Percentiles rank a stretch among this genome's conserved stretches.
Evolutionary conservation across 179 eudicot species (phyloP).

Genomic region (Heliamphora pulchella): DNA sequence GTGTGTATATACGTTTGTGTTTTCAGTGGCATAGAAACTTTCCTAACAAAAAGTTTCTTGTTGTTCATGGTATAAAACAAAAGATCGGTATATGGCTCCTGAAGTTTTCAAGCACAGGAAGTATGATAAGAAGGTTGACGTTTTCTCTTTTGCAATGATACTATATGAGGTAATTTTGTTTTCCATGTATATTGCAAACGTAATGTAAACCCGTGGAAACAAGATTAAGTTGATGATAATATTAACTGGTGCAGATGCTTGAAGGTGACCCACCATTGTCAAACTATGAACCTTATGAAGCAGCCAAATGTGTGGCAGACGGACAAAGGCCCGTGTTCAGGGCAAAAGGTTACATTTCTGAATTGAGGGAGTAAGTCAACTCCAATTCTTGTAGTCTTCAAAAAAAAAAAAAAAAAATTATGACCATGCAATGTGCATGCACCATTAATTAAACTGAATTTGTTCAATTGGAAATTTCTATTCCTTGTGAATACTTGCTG

Average conservation of each 20-base stretch:
- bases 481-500: background rate
- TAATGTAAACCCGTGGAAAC: conserved; percentile 5
- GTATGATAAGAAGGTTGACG: conserved; percentile 96
- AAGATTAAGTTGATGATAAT: conserved; percentile 13
- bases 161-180: conserved; percentile 70
- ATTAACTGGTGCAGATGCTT: conserved; percentile 56
- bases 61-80: conserved; percentile 20
- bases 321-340: conserved; percentile 78
- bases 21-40: conserved; percentile 15
- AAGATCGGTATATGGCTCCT: conserved; percentile 99
- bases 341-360: conserved; percentile 59
- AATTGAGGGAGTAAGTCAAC: conserved; percentile 65
- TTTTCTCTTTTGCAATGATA: conserved; percentile 96
- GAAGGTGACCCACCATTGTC: conserved; percentile 79
- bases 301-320: conserved; percentile 75
- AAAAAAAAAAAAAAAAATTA: too few relatives aligned
- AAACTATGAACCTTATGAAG: conserved; percentile 73
- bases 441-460: background rate
- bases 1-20: background rate
- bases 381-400: conserved; percentile 11
- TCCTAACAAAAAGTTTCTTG: background rate
- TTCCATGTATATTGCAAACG: background rate
- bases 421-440: background rate
- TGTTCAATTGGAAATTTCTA: background rate
- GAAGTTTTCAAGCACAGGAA: conserved; percentile 96